These are phyloP conservation scores for Poteriospumella lacustris DNA, from an alignment of 108 stramenopile genomes.

Conservation along the genomic window DNA sequence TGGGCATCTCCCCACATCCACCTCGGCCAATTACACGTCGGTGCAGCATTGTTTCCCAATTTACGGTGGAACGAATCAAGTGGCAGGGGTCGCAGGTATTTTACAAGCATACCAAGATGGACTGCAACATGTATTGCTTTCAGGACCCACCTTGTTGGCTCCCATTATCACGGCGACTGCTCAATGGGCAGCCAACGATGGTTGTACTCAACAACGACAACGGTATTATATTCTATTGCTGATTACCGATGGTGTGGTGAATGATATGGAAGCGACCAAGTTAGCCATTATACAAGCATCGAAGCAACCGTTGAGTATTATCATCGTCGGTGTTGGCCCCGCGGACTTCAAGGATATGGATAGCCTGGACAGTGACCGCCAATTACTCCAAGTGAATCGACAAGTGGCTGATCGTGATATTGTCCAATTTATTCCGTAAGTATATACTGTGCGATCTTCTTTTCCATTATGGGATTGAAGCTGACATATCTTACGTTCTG, in stretches of 20 bases:
- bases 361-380: constrained; percentile 65
- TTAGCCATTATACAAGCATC: constrained; percentile 44
- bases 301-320: constrained; percentile 64
- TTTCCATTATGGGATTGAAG: no score
- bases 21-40: neutral
- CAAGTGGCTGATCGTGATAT: constrained; percentile 58
- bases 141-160: constrained; percentile 10
- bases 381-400: constrained; percentile 38
- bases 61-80: neutral
- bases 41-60: neutral
- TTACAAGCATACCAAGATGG: neutral
- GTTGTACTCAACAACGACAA: constrained; percentile 39
- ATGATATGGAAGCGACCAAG: constrained; percentile 65
- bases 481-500: no score
- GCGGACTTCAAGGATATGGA: constrained; percentile 72
- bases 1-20: no score
- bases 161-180: neutral
- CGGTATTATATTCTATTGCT: constrained; percentile 72
- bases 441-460: no score
- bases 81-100: neutral
- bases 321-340: constrained; percentile 70
- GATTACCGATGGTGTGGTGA: constrained; percentile 76
- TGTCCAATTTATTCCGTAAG: constrained; percentile 65
- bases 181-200: neutral
- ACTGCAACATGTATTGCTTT: neutral